Evolutionary conservation across 2,329 filamentous ascomycete species (phyloP).

Genomic region (Penicillium sp.): DNA sequence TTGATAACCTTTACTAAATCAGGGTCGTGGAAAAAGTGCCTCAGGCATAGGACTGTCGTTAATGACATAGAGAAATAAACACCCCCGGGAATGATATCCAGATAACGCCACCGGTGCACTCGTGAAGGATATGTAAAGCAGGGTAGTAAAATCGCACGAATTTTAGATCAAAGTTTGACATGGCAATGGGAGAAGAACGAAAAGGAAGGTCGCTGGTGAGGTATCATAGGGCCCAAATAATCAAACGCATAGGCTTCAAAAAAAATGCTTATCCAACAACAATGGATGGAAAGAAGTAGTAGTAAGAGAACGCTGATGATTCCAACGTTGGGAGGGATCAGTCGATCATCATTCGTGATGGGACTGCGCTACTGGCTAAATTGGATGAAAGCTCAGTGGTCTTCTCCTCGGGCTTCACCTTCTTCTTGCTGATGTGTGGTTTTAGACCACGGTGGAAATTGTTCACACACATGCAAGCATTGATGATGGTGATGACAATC

Average conservation of each 20-base stretch:
- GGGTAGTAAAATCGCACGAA: conserved; percentile 22
- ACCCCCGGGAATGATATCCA: conserved; percentile 21
- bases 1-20: conserved; percentile 8
- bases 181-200: conserved; percentile 6
- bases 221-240: conserved; percentile 30
- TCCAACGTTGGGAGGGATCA: conserved; percentile 22
- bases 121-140: conserved; percentile 22
- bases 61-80: conserved; percentile 16
- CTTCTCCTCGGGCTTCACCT: conserved; percentile 49
- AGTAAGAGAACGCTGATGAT: conserved; percentile 2
- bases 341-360: conserved; percentile 50
- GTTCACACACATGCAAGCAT: conserved; percentile 81
- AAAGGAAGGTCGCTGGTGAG: conserved; percentile 21
- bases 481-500: conserved; percentile 83
- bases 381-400: conserved; percentile 45
- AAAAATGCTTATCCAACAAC: conserved; percentile 33
- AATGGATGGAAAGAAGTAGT: conserved; percentile 24
- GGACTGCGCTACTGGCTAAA: conserved; percentile 34
- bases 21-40: conserved; percentile 12
- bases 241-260: conserved; percentile 10
- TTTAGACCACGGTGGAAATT: conserved; percentile 93
- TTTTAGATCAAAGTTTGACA: conserved; percentile 13
- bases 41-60: conserved; percentile 19
- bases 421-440: conserved; percentile 71
- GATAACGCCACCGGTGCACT: conserved; percentile 24